These are phyloP conservation scores for Nevesoporus exiguus DNA, from an alignment of 768 basidiomycete species.

Conservation along the genomic window DNA sequence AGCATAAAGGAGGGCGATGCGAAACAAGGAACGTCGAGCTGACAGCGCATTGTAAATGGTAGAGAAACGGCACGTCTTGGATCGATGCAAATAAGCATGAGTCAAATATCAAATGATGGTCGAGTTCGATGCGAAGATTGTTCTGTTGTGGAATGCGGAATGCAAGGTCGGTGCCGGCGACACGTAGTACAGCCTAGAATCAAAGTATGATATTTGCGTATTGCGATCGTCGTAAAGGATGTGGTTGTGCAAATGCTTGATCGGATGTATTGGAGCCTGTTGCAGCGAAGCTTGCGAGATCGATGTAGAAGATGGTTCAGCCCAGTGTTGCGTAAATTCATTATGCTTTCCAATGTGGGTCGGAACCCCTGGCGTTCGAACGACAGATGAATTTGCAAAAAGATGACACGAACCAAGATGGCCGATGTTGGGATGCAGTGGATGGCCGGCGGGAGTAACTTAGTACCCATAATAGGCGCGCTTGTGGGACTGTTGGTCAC, in stretches of 20 bases:
- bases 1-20: slow-evolving; percentile 14
- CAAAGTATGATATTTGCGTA: slow-evolving; percentile 25
- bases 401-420: slow-evolving; percentile 29
- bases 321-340: slow-evolving; percentile 23
- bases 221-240: slow-evolving; percentile 24
- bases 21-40: slow-evolving; percentile 22
- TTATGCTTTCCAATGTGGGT: slow-evolving; percentile 22
- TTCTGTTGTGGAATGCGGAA: slow-evolving; percentile 25
- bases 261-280: slow-evolving; percentile 19
- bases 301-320: slow-evolving; percentile 27
- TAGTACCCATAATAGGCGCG: slow-evolving; percentile 65
- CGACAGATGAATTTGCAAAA: slow-evolving; percentile 23
- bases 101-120: slow-evolving; percentile 29
- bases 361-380: slow-evolving; percentile 14
- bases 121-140: slow-evolving; percentile 35
- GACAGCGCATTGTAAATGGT: slow-evolving; percentile 30
- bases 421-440: slow-evolving; percentile 20
- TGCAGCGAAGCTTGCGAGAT: slow-evolving; percentile 28
- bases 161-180: slow-evolving; percentile 17
- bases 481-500: slow-evolving; percentile 31
- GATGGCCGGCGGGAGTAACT: slow-evolving; percentile 9
- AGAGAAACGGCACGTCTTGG: slow-evolving; percentile 28
- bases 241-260: slow-evolving; percentile 23
- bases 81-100: slow-evolving; percentile 35
- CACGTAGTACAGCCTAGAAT: slow-evolving; percentile 19